Evolutionary conservation across 768 basidiomycete genomes (phyloP).

Genomic region (Trametes elegans): DNA sequence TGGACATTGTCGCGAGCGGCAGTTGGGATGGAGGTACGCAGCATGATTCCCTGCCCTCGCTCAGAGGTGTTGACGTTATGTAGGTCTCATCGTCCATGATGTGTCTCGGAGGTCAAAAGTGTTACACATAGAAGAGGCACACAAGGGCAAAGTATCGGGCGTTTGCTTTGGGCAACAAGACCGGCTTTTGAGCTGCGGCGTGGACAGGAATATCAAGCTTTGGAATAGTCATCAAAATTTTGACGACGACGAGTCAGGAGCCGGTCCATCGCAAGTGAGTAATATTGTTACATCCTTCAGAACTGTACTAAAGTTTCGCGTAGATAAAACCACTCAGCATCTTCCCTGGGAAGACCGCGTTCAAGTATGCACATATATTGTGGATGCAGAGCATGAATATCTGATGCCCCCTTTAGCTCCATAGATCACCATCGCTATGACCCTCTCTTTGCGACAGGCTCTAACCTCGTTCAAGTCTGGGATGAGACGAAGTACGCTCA

Average conservation of each 20-base stretch:
- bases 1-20: conserved; percentile 83
- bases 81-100: conserved; percentile 87
- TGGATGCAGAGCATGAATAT: too few relatives aligned
- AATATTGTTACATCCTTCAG: too few relatives aligned
- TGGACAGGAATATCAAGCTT: conserved; percentile 79
- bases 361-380: too few relatives aligned
- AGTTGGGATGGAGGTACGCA: conserved; percentile 93
- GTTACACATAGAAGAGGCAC: conserved; percentile 62
- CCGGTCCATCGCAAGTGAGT: conserved; percentile 40
- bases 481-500: conserved; percentile 86
- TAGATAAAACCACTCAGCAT: conserved; percentile 62
- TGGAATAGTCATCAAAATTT: conserved; percentile 49
- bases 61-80: background rate
- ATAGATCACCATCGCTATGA: conserved; percentile 93
- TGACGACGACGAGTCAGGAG: conserved; percentile 30
- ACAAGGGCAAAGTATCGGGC: conserved; percentile 84
- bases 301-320: conserved; percentile 7
- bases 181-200: conserved; percentile 73
- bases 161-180: conserved; percentile 68
- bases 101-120: conserved; percentile 56
- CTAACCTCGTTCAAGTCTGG: conserved; percentile 94
- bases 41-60: background rate
- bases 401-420: conserved; percentile 48
- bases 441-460: conserved; percentile 91
- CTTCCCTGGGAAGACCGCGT: conserved; percentile 83